These are phyloP conservation scores for Epichloe sylvatica DNA, from an alignment of 2,329 filamentous ascomycete genomes.

Conservation along the genomic window DNA sequence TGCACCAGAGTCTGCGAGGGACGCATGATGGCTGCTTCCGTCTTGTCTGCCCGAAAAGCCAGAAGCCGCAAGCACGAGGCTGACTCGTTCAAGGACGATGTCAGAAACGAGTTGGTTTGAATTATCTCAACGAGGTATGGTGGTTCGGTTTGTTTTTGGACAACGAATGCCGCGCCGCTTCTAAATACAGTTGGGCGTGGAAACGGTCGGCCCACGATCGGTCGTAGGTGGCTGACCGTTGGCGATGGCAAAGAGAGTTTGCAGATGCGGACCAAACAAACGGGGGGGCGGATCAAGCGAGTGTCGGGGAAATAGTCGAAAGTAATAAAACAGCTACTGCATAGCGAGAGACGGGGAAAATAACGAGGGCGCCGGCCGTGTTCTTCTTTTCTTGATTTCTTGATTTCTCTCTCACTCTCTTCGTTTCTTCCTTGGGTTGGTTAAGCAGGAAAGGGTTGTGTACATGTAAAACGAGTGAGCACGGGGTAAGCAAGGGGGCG, in stretches of 20 bases:
- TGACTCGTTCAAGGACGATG: background rate
- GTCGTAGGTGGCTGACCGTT: conserved; percentile 4
- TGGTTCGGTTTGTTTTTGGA: background rate
- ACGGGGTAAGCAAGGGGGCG: background rate
- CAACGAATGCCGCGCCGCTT: background rate
- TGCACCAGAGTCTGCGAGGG: conserved; percentile 31
- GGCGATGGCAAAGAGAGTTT: background rate
- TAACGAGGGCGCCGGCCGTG: background rate
- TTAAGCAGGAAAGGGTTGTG: background rate
- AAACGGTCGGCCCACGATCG: conserved; percentile 1
- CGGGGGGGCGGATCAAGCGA: conserved; percentile 3
- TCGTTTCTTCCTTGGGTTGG: background rate
- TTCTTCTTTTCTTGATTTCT: background rate
- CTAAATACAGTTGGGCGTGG: background rate
- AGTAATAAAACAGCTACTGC: background rate
- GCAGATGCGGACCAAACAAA: background rate
- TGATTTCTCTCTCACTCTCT: background rate
- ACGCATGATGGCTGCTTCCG: conserved; percentile 26
- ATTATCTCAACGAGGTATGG: background rate
- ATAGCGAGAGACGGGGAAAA: conserved; percentile 11
- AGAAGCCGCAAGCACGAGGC: background rate
- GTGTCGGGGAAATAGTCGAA: conserved; percentile 6
- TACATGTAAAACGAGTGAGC: background rate
- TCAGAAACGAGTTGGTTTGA: background rate
- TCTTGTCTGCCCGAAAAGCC: background rate